phyloP scores from a whole-genome alignment of 2,329 filamentous ascomycete species.

The Pseudophaeomoniella oleicola region DNA sequence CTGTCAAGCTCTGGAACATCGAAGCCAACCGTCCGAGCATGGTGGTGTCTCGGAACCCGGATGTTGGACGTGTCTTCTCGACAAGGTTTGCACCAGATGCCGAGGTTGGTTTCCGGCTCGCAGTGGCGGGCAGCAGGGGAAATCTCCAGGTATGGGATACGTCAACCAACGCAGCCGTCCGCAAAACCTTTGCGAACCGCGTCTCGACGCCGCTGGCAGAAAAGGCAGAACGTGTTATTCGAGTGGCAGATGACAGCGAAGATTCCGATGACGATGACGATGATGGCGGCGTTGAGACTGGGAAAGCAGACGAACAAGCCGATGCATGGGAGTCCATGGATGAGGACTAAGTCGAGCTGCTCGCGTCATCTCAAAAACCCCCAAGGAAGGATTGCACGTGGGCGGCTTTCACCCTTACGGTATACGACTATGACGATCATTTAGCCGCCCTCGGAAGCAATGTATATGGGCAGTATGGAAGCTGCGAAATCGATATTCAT shows the following conservation, averaged over 20 bases:
- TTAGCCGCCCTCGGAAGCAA: no score
- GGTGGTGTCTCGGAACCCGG: slow-evolving; percentile 81
- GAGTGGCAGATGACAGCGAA: slow-evolving; percentile 52
- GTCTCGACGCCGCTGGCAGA: slow-evolving; percentile 47
- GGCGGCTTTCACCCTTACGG: no score
- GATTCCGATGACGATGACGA: slow-evolving; percentile 48
- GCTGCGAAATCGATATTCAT: no score
- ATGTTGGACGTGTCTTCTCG: slow-evolving; percentile 89
- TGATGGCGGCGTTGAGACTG: slow-evolving; percentile 32
- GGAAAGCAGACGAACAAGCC: slow-evolving; percentile 28
- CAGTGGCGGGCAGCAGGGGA: slow-evolving; percentile 89
- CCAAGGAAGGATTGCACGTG: no score
- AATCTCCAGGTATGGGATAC: slow-evolving; percentile 93
- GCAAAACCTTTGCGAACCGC: slow-evolving; percentile 65
- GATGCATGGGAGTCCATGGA: slow-evolving; percentile 42
- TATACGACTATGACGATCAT: no score
- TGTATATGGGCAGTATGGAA: no score
- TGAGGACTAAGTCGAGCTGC: slow-evolving; percentile 33
- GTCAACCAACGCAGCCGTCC: slow-evolving; percentile 76
- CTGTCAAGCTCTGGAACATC: slow-evolving; percentile 94
- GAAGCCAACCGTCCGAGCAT: slow-evolving; percentile 66
- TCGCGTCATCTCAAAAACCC: no score
- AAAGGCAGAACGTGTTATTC: slow-evolving; percentile 62
- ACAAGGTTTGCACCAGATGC: slow-evolving; percentile 78
- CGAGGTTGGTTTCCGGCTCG: slow-evolving; percentile 81